Evolutionary conservation across 1,139 yeast genomes (phyloP).

Genomic region (Geotrichum klebahnii): DNA sequence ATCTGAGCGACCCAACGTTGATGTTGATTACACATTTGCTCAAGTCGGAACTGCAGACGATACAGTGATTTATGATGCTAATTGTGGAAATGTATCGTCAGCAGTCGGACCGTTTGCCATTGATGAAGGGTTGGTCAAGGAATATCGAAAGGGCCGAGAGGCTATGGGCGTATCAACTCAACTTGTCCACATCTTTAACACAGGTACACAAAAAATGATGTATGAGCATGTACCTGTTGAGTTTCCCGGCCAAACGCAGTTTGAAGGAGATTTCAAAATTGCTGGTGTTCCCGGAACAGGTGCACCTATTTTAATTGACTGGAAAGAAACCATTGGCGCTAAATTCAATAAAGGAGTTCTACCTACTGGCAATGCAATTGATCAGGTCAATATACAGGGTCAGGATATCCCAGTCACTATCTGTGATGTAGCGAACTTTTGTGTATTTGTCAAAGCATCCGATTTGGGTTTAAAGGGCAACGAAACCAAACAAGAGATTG

Average conservation of each 20-base stretch:
- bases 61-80: background rate
- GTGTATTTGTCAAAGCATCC: conserved; percentile 5
- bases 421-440: conserved; percentile 4
- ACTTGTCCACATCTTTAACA: background rate
- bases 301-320: conserved; percentile 5
- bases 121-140: conserved; percentile 8
- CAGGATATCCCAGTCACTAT: background rate
- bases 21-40: conserved; percentile 8
- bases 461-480: conserved; percentile 2
- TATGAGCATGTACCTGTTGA: conserved; percentile 2
- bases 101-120: conserved; percentile 11
- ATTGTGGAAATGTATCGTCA: conserved; percentile 7
- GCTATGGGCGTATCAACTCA: background rate
- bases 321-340: conserved; percentile 12
- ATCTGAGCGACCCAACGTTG: background rate
- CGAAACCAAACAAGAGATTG: conserved; percentile 5
- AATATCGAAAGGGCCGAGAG: background rate
- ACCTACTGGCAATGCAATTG: conserved; percentile 1
- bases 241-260: background rate
- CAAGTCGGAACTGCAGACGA: conserved; percentile 7
- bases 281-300: conserved; percentile 8
- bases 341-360: background rate
- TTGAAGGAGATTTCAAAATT: conserved; percentile 5
- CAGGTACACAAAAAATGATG: conserved; percentile 1
- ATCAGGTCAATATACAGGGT: background rate